Conservation (phyloP, 768 basidiomycete genomes). For the Tremella fuciformis region DNA sequence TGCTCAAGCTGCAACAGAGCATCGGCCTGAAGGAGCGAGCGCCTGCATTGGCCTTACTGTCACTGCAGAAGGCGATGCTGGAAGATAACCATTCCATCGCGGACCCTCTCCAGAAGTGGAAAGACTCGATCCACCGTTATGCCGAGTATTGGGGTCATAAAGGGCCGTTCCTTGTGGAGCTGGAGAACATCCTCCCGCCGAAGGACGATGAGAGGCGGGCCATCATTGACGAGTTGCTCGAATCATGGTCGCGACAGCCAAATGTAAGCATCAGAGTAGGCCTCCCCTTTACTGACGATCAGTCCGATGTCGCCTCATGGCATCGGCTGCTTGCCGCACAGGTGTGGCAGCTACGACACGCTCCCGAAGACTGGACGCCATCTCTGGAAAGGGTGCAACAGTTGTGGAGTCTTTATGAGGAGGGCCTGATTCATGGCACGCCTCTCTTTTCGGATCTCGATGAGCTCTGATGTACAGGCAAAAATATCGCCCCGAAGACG, state of each 20-base stretch:
- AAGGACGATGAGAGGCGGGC: too few species aligned
- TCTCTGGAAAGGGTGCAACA: slow-evolving; percentile 12
- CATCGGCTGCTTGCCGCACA: slow-evolving; percentile 18
- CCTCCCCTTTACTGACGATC: too few species aligned
- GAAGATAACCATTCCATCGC: neutral
- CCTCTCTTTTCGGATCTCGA: neutral
- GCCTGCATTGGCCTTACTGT: slow-evolving; percentile 39
- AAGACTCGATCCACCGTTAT: slow-evolving; percentile 26
- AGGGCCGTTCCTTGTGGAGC: slow-evolving; percentile 35
- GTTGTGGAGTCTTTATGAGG: slow-evolving; percentile 30
- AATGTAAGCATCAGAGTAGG: too few species aligned
- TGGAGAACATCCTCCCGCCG: slow-evolving; percentile 14
- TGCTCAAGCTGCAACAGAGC: slow-evolving; percentile 21
- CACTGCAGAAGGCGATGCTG: slow-evolving; percentile 22
- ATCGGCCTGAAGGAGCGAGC: slow-evolving; percentile 44
- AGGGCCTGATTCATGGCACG: slow-evolving; percentile 37
- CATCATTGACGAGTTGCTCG: too few species aligned
- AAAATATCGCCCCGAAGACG: slow-evolving; percentile 26
- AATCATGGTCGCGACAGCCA: too few species aligned
- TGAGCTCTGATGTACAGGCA: slow-evolving; percentile 13
- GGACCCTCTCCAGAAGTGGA: slow-evolving; percentile 3
- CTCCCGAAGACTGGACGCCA: slow-evolving; percentile 14
- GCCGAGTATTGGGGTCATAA: slow-evolving; percentile 40
- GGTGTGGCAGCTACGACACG: slow-evolving; percentile 18
- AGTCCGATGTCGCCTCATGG: slow-evolving; percentile 29